Conservation (phyloP, 1,139 yeast species). For the Dujonia santamariae region DNA sequence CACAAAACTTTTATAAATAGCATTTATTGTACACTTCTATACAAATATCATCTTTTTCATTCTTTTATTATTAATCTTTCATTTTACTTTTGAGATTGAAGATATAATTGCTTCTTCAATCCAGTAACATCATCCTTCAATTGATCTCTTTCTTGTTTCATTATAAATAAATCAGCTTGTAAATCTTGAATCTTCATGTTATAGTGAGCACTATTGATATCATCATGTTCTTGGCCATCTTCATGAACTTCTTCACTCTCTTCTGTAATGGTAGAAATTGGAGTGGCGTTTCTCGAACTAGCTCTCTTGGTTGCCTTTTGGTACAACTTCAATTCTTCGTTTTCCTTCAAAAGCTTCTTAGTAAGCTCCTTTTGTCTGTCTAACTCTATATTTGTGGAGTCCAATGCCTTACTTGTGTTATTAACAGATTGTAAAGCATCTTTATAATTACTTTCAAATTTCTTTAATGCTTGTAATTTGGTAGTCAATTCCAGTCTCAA, state of each 20-base stretch:
- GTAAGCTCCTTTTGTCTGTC: constrained; percentile 55
- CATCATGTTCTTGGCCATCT: constrained; percentile 33
- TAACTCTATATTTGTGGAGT: constrained; percentile 69
- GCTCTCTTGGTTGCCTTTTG: constrained; percentile 40
- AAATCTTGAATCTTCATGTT: constrained; percentile 77
- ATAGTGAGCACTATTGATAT: constrained; percentile 61
- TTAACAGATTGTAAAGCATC: constrained; percentile 70
- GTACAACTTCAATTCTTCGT: constrained; percentile 64
- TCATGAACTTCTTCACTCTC: constrained; percentile 13
- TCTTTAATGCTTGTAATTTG: constrained; percentile 33
- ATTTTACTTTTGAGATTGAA: constrained; percentile 15
- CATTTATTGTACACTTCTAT: too few species aligned
- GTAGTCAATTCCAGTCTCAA: constrained; percentile 34
- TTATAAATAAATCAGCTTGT: constrained; percentile 78
- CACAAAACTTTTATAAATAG: too few species aligned
- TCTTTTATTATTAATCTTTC: constrained; percentile 6
- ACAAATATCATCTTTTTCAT: background rate
- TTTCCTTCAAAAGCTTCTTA: constrained; percentile 57
- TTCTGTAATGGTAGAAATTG: constrained; percentile 13
- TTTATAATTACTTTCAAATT: constrained; percentile 55
- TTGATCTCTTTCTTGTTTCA: constrained; percentile 82
- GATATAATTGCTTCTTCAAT: constrained; percentile 56
- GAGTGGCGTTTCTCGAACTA: constrained; percentile 26
- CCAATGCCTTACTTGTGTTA: constrained; percentile 73
- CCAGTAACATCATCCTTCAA: constrained; percentile 61